Conservation (phyloP, 176 grass and related monocot genomes). For the Carex pumila region DNA sequence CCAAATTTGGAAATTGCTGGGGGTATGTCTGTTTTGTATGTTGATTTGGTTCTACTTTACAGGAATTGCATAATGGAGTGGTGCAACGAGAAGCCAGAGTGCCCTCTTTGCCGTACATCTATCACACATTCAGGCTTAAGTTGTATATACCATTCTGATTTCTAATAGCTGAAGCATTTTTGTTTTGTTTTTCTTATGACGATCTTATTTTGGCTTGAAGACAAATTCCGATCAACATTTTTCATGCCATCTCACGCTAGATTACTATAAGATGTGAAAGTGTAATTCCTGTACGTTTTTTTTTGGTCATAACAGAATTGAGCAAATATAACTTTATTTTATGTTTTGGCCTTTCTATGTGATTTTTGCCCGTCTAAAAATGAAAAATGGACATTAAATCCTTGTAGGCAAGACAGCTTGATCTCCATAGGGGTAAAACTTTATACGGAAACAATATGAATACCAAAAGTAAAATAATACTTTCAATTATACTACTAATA, state of each 20-base stretch:
- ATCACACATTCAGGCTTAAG: slow-evolving; percentile 91
- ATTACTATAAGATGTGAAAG: neutral
- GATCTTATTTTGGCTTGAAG: neutral
- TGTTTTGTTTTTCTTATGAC: neutral
- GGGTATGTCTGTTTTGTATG: neutral
- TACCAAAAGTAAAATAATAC: neutral
- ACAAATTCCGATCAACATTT: neutral
- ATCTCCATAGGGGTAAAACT: neutral
- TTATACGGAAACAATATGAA: too few species aligned
- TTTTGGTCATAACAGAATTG: neutral
- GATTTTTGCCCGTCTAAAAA: neutral
- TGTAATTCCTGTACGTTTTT: neutral
- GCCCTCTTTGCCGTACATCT: slow-evolving; percentile 76
- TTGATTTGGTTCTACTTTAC: slow-evolving; percentile 23
- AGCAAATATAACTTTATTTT: neutral
- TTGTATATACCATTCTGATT: slow-evolving; percentile 97
- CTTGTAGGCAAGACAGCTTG: neutral
- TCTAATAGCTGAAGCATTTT: slow-evolving; percentile 28
- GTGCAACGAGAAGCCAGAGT: slow-evolving; percentile 99
- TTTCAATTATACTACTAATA: neutral
- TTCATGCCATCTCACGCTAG: neutral
- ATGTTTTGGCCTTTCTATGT: neutral
- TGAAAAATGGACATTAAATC: neutral
- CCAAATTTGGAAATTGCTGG: neutral
- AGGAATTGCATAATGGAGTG: slow-evolving; percentile 99